A percentile compares a stretch with the other conserved stretches of the same genome.
Conservation (phyloP, 2,329 filamentous ascomycete species). For the Beauveria brongniartii region DNA sequence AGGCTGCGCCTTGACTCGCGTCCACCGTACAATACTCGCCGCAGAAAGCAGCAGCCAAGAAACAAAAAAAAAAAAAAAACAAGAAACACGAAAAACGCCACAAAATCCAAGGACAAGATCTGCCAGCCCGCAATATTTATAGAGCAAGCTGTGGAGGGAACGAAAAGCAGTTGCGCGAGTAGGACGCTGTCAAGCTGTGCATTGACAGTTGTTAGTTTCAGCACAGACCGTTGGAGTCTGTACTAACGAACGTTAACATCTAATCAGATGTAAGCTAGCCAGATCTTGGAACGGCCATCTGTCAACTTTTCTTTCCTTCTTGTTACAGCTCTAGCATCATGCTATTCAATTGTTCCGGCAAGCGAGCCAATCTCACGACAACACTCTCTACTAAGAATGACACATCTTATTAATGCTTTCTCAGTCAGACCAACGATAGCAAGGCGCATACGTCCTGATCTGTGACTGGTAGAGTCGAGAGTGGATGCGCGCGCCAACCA, state of each 20-base stretch:
- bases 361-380: not conserved
- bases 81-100: too few species aligned
- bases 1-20: too few species aligned
- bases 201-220: conserved; percentile 1
- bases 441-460: not conserved
- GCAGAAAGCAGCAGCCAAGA: too few species aligned
- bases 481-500: conserved; percentile 1
- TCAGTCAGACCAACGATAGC: not conserved
- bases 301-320: not conserved
- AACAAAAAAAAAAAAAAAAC: too few species aligned
- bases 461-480: not conserved
- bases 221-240: not conserved
- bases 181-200: not conserved
- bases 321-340: not conserved
- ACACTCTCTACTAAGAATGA: not conserved
- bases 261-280: conserved; percentile 2
- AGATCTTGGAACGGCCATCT: not conserved
- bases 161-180: not conserved
- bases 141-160: too few species aligned
- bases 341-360: too few species aligned
- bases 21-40: too few species aligned
- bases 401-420: not conserved
- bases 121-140: too few species aligned
- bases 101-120: too few species aligned
- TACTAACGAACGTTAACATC: not conserved